Conservation (phyloP, 164 flowering plant species). For the Nelumbo lutea region DNA sequence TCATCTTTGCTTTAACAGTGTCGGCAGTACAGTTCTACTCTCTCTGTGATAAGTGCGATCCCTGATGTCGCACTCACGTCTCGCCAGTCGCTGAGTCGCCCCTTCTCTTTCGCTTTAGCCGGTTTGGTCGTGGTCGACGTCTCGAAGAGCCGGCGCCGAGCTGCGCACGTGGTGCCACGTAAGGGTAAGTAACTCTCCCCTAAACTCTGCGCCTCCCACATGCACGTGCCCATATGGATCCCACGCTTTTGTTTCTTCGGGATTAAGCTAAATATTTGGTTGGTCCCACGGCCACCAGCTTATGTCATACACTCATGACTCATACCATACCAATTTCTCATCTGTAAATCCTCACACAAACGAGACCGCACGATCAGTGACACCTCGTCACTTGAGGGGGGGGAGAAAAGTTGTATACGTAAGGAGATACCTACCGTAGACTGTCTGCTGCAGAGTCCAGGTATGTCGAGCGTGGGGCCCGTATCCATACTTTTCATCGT, state of each 20-base stretch:
- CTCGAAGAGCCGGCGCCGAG: too few species aligned
- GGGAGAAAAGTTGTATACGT: too few species aligned
- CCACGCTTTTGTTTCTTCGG: slow-evolving; percentile 20
- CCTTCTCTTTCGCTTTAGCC: too few species aligned
- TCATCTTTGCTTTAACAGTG: too few species aligned
- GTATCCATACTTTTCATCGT: slow-evolving; percentile 3
- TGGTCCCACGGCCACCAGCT: not conserved
- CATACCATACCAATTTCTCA: too few species aligned
- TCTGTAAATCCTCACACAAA: slow-evolving; percentile 41
- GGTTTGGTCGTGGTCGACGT: too few species aligned
- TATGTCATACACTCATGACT: not conserved
- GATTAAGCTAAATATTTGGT: slow-evolving; percentile 16
- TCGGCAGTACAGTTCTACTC: too few species aligned
- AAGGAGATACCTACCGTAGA: not conserved
- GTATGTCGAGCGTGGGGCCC: slow-evolving; percentile 30
- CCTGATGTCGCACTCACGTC: too few species aligned
- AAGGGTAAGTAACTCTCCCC: too few species aligned
- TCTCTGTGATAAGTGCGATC: too few species aligned
- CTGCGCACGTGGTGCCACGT: too few species aligned
- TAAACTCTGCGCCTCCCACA: not conserved
- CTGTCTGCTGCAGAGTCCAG: slow-evolving; percentile 16
- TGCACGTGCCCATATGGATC: slow-evolving; percentile 7
- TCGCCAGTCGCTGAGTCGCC: too few species aligned
- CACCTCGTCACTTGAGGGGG: not conserved
- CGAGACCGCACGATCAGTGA: not conserved